A percentile compares a stretch with the other conserved stretches of the same genome.
These are phyloP conservation scores for Climacium dendroides DNA, from an alignment of 225 moss, liverwort and hornwort species.

Conservation along the genomic window DNA sequence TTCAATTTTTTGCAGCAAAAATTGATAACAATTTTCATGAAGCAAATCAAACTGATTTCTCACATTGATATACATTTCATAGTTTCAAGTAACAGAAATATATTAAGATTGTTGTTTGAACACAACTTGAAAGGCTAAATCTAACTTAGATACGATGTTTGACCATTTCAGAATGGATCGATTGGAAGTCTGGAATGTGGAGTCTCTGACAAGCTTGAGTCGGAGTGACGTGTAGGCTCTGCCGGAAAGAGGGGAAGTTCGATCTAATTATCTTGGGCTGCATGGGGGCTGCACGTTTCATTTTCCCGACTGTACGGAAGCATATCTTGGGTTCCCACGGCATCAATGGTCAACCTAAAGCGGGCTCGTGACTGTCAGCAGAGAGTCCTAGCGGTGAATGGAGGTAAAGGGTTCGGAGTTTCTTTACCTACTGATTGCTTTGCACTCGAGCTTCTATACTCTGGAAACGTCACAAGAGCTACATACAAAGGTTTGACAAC, in stretches of 20 bases:
- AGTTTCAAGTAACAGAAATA: too few species aligned
- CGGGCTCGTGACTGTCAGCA: not conserved
- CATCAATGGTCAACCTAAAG: not conserved
- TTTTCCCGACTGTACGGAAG: not conserved
- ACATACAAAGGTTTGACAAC: not conserved
- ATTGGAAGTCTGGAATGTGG: not conserved
- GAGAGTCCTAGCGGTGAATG: not conserved
- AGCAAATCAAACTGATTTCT: too few species aligned
- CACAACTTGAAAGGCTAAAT: too few species aligned
- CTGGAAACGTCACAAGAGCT: not conserved
- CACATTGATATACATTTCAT: too few species aligned
- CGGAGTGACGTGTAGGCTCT: too few species aligned
- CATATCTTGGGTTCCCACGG: not conserved
- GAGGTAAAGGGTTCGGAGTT: not conserved
- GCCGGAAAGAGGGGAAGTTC: not conserved
- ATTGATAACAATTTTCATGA: too few species aligned
- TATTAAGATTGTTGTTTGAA: too few species aligned
- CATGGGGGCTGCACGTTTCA: too few species aligned
- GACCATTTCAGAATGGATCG: too few species aligned
- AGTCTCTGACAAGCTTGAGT: too few species aligned
- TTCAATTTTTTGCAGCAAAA: too few species aligned
- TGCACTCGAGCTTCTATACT: not conserved
- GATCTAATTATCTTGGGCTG: not conserved
- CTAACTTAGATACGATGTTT: too few species aligned
- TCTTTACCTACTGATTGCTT: not conserved